Base-by-base conservation (phyloP, 2,329 filamentous ascomycete genomes). In the Septoria petroselini region DNA sequence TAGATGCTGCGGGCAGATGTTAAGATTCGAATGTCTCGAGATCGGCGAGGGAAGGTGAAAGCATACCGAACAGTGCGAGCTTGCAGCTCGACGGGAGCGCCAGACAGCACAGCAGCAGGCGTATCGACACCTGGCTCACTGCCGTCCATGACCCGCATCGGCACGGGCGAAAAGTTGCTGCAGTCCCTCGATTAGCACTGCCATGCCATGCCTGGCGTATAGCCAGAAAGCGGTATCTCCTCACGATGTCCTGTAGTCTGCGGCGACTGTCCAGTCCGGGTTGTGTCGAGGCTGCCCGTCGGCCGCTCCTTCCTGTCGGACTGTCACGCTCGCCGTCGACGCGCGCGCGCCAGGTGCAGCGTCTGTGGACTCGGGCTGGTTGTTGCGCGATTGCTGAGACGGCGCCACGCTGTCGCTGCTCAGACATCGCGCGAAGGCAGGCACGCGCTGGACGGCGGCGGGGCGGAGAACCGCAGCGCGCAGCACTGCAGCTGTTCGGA, bases 191-290 rank as follows among this genome's bases (percentile, higher is more conserved):
- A 61, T 71, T 57, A 71, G 41, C 48, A 47, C 19, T 46, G 14
- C 15, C 29, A 14, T 34, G 31, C 19, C n/a, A n/a, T n/a, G n/a
- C n/a, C n/a, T n/a, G n/a, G n/a, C n/a, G n/a, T n/a, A n/a, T n/a
- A n/a, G n/a, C n/a, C n/a, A n/a, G n/a, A n/a, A n/a, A n/a, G n/a
- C 15, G 11, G n/a, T 38, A 8, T 5, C 7, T 19, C 42, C 85
- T 68, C 80, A 96, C 91, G 91, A 96, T 58, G 89, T 94, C 57
- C 87, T 87, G 73, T 90, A 91, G 72, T 97, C 91, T 62, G 87
- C 79, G 42, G 83, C 83, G 35, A 85, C 85, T 59, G 80, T 79
- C 70, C 94, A 96, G 68, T 95, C 85, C 54, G 88, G 89, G 62
- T 86, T 78, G 69, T 93, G 88, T 59, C 75, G 76, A 58, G 76